These are phyloP conservation scores for Calonectria pauciramosa DNA, from an alignment of 2,329 filamentous ascomycete species.

Conservation along the genomic window DNA sequence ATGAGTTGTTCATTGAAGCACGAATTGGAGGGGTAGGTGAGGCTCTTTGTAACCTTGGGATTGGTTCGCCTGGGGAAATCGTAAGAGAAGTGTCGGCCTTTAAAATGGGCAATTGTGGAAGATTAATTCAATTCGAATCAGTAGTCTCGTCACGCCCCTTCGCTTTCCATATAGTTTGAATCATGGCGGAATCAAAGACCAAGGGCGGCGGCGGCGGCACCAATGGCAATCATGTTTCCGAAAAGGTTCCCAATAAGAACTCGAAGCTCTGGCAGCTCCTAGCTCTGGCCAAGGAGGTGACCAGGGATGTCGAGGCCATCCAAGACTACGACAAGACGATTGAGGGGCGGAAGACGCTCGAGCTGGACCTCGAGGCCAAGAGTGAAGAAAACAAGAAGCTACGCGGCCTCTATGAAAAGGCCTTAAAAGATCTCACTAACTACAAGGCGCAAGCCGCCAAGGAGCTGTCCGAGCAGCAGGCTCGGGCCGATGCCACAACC, in stretches of 20 bases:
- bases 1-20: slow-evolving; percentile 44
- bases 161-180: not conserved
- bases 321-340: slow-evolving; percentile 43
- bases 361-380: slow-evolving; percentile 43
- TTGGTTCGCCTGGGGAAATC: slow-evolving; percentile 13
- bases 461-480: slow-evolving; percentile 43
- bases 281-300: slow-evolving; percentile 44
- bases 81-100: slow-evolving; percentile 30
- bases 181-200: slow-evolving; percentile 46
- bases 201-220: slow-evolving; percentile 28
- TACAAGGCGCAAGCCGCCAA: slow-evolving; percentile 39
- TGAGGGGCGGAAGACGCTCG: slow-evolving; percentile 39
- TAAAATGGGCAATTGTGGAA: slow-evolving; percentile 38
- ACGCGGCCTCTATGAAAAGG: slow-evolving; percentile 44
- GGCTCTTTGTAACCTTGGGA: slow-evolving; percentile 41
- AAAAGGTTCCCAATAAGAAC: slow-evolving; percentile 32
- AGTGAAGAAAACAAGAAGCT: slow-evolving; percentile 41
- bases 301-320: slow-evolving; percentile 44
- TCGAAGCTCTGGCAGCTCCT: slow-evolving; percentile 47
- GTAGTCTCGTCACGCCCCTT: slow-evolving; percentile 8
- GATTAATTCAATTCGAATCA: slow-evolving; percentile 30
- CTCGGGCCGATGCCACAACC: slow-evolving; percentile 38
- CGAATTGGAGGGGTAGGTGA: slow-evolving; percentile 33
- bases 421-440: slow-evolving; percentile 40
- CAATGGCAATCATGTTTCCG: slow-evolving; percentile 39